These are phyloP conservation scores for Schizochytrium sp. DNA, from an alignment of 108 stramenopile genomes.

Conservation along the genomic window DNA sequence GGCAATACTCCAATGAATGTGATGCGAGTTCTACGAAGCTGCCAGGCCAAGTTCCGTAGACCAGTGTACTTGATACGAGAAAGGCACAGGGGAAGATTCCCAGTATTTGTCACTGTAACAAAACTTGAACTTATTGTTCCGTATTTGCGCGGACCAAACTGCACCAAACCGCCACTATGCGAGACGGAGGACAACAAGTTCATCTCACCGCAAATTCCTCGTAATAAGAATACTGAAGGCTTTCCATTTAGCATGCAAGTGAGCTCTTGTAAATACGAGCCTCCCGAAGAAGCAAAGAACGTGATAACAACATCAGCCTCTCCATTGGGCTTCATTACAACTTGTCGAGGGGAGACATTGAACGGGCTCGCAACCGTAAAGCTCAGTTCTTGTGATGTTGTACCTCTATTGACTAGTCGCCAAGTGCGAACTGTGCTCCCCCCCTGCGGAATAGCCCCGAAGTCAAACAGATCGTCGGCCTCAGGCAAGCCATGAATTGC, in stretches of 20 bases:
- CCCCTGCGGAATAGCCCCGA: neutral
- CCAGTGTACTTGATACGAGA: neutral
- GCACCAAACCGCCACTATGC: neutral
- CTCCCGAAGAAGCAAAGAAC: neutral
- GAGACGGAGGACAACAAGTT: neutral
- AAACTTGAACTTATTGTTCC: neutral
- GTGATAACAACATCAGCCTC: neutral
- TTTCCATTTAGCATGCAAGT: conserved; percentile 37
- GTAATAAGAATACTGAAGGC: neutral
- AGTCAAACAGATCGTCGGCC: conserved; percentile 19
- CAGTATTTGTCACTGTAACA: neutral
- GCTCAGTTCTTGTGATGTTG: neutral
- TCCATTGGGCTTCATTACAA: neutral
- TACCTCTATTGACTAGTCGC: conserved; percentile 30
- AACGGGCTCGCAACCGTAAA: neutral
- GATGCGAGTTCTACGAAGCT: neutral
- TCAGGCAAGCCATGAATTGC: conserved; percentile 20
- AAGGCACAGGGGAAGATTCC: neutral
- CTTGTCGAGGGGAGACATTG: neutral
- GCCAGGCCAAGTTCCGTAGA: neutral
- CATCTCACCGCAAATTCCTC: neutral
- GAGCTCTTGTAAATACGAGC: conserved; percentile 40
- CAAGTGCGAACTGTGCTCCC: neutral
- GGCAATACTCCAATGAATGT: neutral
- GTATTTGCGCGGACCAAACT: neutral